Evolutionary conservation across 805 yeast species (phyloP).

Genomic region (Candida patagonica): DNA sequence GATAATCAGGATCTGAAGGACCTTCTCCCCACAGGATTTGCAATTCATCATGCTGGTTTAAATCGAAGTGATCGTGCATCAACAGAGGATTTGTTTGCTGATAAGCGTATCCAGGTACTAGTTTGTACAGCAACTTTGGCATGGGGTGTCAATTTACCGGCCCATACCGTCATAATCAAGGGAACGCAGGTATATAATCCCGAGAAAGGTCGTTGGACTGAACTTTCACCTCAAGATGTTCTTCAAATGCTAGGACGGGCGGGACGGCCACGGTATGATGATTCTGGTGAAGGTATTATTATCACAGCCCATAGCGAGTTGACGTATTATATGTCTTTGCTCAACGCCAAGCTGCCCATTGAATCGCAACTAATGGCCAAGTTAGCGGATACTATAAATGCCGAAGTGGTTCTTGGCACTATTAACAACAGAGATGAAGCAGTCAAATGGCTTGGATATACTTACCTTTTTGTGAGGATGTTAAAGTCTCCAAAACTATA

Average conservation of each 20-base stretch:
- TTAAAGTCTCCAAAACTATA: constrained; percentile 60
- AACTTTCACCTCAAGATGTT: constrained; percentile 89
- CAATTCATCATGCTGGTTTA: constrained; percentile 89
- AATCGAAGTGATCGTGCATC: constrained; percentile 60
- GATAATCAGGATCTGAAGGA: constrained; percentile 47
- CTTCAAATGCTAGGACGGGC: constrained; percentile 98
- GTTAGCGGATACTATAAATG: constrained; percentile 70
- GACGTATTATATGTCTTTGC: constrained; percentile 80
- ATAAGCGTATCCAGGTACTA: constrained; percentile 71
- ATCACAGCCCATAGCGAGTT: constrained; percentile 81
- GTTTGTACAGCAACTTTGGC: constrained; percentile 92
- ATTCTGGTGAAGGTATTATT: constrained; percentile 86
- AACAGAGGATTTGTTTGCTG: constrained; percentile 82
- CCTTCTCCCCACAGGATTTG: constrained; percentile 64
- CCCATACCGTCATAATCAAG: constrained; percentile 85
- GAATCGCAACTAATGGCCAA: constrained; percentile 75
- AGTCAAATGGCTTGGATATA: constrained; percentile 68
- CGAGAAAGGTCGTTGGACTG: constrained; percentile 79
- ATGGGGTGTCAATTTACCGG: constrained; percentile 96
- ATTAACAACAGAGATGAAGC: constrained; percentile 55
- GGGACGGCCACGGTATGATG: constrained; percentile 91
- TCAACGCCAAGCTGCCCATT: constrained; percentile 85
- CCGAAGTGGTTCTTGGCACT: constrained; percentile 73
- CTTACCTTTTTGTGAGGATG: constrained; percentile 78
- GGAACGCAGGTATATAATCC: constrained; percentile 95